Evolutionary conservation across 2,329 filamentous ascomycete species (phyloP), one percentile per base, ranked within the genome.

Genomic region (Cercospora brassicicola): DNA sequence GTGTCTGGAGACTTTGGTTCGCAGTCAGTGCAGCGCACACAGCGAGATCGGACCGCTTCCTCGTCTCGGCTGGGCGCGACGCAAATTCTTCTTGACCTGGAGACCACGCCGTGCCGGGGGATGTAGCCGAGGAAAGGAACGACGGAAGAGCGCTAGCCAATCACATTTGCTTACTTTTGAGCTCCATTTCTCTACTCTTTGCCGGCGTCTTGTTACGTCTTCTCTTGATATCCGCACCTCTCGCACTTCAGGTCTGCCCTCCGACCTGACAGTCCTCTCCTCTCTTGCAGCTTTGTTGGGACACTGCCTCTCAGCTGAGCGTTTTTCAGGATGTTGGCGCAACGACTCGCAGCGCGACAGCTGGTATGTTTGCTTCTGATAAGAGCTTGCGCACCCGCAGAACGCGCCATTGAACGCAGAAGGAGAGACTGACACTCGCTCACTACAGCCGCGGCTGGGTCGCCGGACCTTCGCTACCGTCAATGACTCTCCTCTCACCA

Each of bases 401-500:
- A 60, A n/a, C 42, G 10, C 62, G 51, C 62, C 63, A 71, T 66
- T 64, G 67, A 53, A 39, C 36, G 26, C 26, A 20, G 60, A 13
- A 55, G 23, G 56, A 28, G 62, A 30, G 15, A 48, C 75, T 76
- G 66, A 75, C 71, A 55, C 59, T 66, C 23, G 39, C 26, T 45
- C 13, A 6, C 36, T 31, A 70, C 69, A 77, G 76, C 74, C 76
- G 67, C 72, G 73, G 65, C 69, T 74, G 72, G 89, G 86, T 82
- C 89, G 81, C 75, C 82, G 83, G 76, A 79, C 80, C 81, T 89
- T 97, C 86, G 94, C 94, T 73, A 96, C 94, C 76, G 91, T 93
- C 79, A 87, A 89, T 77, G 92, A 97, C 83, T 89, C 89, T 79
- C 89, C 93, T 76, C 90, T 99, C 75, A 92, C 94, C 85, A 90